Evolutionary conservation across 352 stramenopile genomes (phyloP).

Genomic region (Phytophthora vignae): DNA sequence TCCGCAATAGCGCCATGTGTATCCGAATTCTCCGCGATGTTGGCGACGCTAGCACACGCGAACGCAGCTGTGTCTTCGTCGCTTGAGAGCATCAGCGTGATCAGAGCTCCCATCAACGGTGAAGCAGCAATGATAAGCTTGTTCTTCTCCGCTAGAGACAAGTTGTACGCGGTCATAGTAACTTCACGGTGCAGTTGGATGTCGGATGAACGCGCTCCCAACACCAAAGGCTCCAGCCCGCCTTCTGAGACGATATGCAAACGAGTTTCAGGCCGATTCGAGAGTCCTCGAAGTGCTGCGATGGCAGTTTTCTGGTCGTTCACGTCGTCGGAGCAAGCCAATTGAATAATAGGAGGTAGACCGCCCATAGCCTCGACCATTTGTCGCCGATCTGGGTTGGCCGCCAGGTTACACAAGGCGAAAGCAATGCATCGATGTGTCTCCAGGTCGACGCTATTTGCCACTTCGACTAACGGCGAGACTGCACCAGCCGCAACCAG

Average conservation of each 20-base stretch:
- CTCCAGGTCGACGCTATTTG: slow-evolving; percentile 93
- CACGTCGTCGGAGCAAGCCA: slow-evolving; percentile 92
- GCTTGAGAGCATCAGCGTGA: slow-evolving; percentile 84
- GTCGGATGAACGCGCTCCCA: slow-evolving; percentile 82
- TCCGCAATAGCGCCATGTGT: slow-evolving; percentile 88
- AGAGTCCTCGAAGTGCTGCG: slow-evolving; percentile 92
- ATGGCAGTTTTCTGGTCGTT: slow-evolving; percentile 93
- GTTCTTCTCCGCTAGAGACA: slow-evolving; percentile 95
- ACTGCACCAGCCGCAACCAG: slow-evolving; percentile 89
- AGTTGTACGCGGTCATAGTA: slow-evolving; percentile 91
- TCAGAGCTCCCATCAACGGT: slow-evolving; percentile 78
- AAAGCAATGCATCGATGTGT: slow-evolving; percentile 97
- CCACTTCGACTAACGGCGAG: slow-evolving; percentile 93
- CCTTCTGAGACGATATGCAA: slow-evolving; percentile 91
- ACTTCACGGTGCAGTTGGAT: slow-evolving; percentile 88
- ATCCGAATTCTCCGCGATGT: slow-evolving; percentile 93
- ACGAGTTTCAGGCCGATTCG: slow-evolving; percentile 83
- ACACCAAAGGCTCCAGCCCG: slow-evolving; percentile 87
- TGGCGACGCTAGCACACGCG: slow-evolving; percentile 89
- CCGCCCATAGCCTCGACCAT: slow-evolving; percentile 94
- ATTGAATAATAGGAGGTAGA: slow-evolving; percentile 94
- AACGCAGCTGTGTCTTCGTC: slow-evolving; percentile 81
- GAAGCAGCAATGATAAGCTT: slow-evolving; percentile 93
- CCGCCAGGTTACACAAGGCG: slow-evolving; percentile 95
- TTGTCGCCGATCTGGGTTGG: slow-evolving; percentile 83